Conservation (phyloP, 2,329 filamentous ascomycete genomes). For the Fusarium setosum region DNA sequence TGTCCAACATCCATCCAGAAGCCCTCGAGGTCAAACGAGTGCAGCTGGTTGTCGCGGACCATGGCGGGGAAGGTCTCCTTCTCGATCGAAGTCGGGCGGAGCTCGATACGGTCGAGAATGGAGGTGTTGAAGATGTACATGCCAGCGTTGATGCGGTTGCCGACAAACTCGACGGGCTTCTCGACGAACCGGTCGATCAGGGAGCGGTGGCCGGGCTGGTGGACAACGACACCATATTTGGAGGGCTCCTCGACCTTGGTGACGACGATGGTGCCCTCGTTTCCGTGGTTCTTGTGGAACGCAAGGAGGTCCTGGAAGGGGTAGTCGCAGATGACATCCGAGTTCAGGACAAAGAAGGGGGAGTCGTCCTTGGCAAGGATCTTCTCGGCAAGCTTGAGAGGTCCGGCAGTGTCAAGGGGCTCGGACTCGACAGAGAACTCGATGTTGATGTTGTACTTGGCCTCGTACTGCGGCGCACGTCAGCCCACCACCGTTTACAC, state of each 20-base stretch:
- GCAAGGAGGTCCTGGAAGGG: constrained; percentile 90
- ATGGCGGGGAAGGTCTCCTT: constrained; percentile 99
- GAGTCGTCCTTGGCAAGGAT: constrained; percentile 92
- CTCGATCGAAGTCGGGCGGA: constrained; percentile 96
- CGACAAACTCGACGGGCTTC: constrained; percentile 98
- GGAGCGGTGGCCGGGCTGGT: constrained; percentile 91
- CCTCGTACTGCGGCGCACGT: constrained; percentile 74
- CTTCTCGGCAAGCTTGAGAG: constrained; percentile 93
- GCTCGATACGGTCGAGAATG: constrained; percentile 90
- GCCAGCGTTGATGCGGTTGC: constrained; percentile 98
- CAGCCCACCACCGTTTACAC: constrained; percentile 1
- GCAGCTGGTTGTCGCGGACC: constrained; percentile 87
- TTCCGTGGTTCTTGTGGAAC: constrained; percentile 93
- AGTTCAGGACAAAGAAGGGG: constrained; percentile 98
- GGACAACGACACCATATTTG: constrained; percentile 98
- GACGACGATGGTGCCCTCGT: constrained; percentile 97
- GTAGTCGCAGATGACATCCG: constrained; percentile 97
- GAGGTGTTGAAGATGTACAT: constrained; percentile 98
- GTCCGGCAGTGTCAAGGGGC: constrained; percentile 93
- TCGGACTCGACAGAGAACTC: constrained; percentile 97
- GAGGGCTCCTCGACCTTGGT: constrained; percentile 99
- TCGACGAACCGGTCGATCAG: constrained; percentile 99
- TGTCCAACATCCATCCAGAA: constrained; percentile 99
- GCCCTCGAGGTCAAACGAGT: constrained; percentile 95
- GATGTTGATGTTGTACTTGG: constrained; percentile 93